Evolutionary conservation across 352 stramenopile species (phyloP), one percentile per base, ranked within the genome.

Genomic region (Pythium diclinum): DNA sequence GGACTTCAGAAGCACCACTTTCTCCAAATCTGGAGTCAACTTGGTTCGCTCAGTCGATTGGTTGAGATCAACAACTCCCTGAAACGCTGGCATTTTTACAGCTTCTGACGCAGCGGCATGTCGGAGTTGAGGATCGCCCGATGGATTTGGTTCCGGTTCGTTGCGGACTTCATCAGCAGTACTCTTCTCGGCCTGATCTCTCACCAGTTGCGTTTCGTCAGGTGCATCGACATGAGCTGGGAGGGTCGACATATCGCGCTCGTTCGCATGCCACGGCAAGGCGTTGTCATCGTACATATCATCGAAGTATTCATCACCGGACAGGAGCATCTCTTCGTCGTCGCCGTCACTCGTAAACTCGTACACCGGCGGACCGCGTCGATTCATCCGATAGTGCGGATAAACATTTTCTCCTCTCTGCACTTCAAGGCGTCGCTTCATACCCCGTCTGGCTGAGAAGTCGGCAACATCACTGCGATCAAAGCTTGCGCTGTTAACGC

Each of bases 381-480:
- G 54, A 40, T 21, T n/a, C 17, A 23, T 19, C 23, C 61, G 61
- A 21, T 34, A 51, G 23, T 56, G 54, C n/a, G 44, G 36, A 36
- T 59, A 63, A 4, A 34, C 16, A 2, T 59, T 57, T 23, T 62
- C 44, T n/a, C 23, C n/a, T 6, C 53, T 51, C 16, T 53, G 58
- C 1, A 13, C 5, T 14, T 57, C 61, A 10, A 68, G 34, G 10
- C 55, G 61, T 46, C 61, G 54, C 48, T 68, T 68, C 46, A 59
- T 53, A 11, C 53, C 61, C 44, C 61, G 54, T 10, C 55, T 47
- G 16, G 8, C 17, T 9, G 53, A 40, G 9, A 33, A 21, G 11
- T 46, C 46, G 9, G 36, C 42, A 3, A 30, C 28, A 23, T 63
- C 61, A 34, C 3, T 16, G 10, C 36, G 44, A 23, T 47, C 21